Evolutionary conservation across 2,329 filamentous ascomycete genomes (phyloP).

Genomic region (Aspergillus ibericus): DNA sequence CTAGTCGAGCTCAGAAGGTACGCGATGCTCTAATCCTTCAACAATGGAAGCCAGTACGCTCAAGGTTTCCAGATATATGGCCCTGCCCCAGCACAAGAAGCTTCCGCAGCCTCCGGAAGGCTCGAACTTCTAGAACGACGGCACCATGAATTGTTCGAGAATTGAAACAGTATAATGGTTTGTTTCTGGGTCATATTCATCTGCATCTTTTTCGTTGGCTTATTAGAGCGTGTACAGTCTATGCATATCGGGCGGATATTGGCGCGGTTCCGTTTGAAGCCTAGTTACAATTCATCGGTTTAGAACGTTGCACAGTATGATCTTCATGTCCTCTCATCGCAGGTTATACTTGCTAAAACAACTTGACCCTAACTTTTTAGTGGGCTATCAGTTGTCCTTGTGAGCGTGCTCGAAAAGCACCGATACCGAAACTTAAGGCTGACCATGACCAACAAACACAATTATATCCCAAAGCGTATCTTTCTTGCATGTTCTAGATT

Average conservation of each 20-base stretch:
- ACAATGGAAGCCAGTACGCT: constrained; percentile 27
- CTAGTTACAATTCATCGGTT: constrained; percentile 19
- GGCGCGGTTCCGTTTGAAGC: constrained; percentile 30
- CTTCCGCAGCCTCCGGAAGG: constrained; percentile 90
- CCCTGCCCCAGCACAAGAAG: constrained; percentile 87
- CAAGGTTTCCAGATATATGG: constrained; percentile 75
- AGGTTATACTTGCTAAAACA: neutral
- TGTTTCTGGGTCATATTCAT: constrained; percentile 25
- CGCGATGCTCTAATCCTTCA: constrained; percentile 24
- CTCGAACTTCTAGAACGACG: constrained; percentile 54
- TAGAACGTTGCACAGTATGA: constrained; percentile 1
- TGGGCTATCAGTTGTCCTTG: neutral
- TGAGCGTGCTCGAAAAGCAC: neutral
- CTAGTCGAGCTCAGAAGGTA: constrained; percentile 81
- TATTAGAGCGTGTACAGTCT: constrained; percentile 40
- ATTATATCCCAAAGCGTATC: neutral
- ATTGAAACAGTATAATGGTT: constrained; percentile 32
- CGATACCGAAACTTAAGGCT: no score
- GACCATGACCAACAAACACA: neutral
- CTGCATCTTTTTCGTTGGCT: constrained; percentile 23
- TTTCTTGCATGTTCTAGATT: neutral
- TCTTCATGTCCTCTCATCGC: neutral
- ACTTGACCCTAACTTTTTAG: neutral
- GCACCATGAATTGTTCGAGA: constrained; percentile 23
- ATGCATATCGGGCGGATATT: constrained; percentile 38